Evolutionary conservation across 768 basidiomycete genomes (phyloP), one percentile per base, ranked within the genome.

Genomic region (Sarcomyxa edulis): DNA sequence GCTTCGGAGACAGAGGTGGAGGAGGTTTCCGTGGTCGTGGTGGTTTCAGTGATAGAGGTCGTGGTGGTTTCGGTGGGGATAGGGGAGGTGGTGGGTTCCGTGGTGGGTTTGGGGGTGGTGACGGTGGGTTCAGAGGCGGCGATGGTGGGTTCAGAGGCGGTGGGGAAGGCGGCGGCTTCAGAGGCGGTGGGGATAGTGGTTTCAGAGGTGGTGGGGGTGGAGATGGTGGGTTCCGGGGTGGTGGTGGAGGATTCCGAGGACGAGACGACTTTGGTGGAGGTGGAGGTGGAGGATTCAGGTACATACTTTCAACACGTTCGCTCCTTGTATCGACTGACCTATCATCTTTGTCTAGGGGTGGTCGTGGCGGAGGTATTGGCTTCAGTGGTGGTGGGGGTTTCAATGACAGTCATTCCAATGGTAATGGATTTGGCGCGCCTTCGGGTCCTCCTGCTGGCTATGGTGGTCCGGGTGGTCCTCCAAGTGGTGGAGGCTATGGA

Each of bases 361-460:
- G 80, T 32, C 77, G 84, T 25, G 81, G 81, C 19, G 81, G 76
- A 19, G 84, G 84, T 32, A 79, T 87, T 47, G 84, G 85, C 12
- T 86, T 66, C 51, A 74, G 78, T 57, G 74, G 73, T 44, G 67
- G 76, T 33, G 76, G 76, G 42, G 77, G 78, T 20, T 74, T 75
- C 53, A 64, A 68, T 54, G 78, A 76, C 37, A 62, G 65, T 45
- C 64, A 61, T 44, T 60, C 72, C 44, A 72, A 72, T 50, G 79
- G 78, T 31, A 76, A 62, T 51, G 35, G 62, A 49, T 50, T 59
- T 48, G 51, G 59, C 43, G 48, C 62, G 46, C 52, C 63, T 43
- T 49, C 54, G 19, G 53, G 27, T 10, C 33, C 33, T 30, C 24
- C 24, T 29, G 26, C 30, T 6, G 36, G 36, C 2, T 18, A 27